Base-by-base conservation (phyloP, 176 grass and related monocot species). In the Pharus latifolius region DNA sequence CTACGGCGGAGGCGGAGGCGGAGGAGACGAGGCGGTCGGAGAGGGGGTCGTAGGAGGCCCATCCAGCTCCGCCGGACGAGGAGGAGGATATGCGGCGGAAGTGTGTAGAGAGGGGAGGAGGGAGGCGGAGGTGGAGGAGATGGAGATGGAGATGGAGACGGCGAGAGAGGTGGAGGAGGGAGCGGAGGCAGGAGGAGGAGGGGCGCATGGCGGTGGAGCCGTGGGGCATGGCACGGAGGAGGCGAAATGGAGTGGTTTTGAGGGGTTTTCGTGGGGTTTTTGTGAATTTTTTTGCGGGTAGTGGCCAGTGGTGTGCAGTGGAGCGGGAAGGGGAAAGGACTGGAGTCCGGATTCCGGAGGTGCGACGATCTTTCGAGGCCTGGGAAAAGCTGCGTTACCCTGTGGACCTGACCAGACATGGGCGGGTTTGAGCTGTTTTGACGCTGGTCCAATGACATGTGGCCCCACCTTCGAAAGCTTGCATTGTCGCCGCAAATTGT, bases 81-180 rank as follows among this genome's bases (percentile, higher is more conserved):
- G 27, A 45, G 4, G 72, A 13, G 3, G 46, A 56, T n/a, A n/a
- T n/a, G n/a, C n/a, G n/a, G n/a, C n/a, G n/a, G n/a, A n/a, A n/a
- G n/a, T n/a, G n/a, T n/a, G n/a, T n/a, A n/a, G n/a, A n/a, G n/a
- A n/a, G n/a, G n/a, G 20, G 70, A 18, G 10, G 77, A 70, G 37
- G 43, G 63, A 79, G 47, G 43, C 65, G 70, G 59, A 25, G 19
- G 31, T 28, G 55, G 23, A 2, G 7, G 18, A 69, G 16, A 49
- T 0, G 6, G 41, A 50, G 38, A 69, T 22, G 87, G 25, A 60
- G 20, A 24, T 23, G 47, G 60, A n/a, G 46, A 57, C 78, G 88
- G 78, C 53, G 56, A 11, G 50, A 73, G 33, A 73, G 75, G 57
- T 8, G 75, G 52, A 79, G 35, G 65, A 87, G 37, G 20, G 67